These are phyloP conservation scores for Phytophthora boehmeriae DNA, from an alignment of 352 stramenopile genomes.

Conservation along the genomic window DNA sequence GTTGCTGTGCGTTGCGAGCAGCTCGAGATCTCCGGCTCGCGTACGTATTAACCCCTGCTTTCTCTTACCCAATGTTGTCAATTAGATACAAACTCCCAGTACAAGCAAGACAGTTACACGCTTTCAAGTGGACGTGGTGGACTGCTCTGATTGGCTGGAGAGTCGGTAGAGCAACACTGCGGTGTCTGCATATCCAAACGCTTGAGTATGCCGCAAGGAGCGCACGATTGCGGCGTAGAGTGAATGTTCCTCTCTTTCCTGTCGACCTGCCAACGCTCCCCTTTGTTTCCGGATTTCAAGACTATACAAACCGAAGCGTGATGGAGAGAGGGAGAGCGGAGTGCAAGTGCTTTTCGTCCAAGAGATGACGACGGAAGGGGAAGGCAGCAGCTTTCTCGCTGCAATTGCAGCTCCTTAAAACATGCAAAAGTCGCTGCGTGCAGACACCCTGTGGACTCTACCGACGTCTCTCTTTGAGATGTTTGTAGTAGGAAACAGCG, in stretches of 20 bases:
- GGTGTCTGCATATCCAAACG: too few species aligned
- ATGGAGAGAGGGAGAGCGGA: neutral
- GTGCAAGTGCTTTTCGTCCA: neutral
- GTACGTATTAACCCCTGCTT: conserved; percentile 71
- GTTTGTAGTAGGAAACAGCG: conserved; percentile 31
- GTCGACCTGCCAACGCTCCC: too few species aligned
- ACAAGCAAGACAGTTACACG: too few species aligned
- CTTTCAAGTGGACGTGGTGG: too few species aligned
- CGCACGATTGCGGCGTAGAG: too few species aligned
- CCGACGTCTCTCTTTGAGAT: conserved; percentile 23
- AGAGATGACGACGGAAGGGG: neutral
- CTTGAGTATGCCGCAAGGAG: too few species aligned
- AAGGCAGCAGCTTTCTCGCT: conserved; percentile 10
- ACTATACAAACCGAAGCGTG: neutral
- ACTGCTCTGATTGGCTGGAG: too few species aligned
- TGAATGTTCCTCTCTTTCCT: too few species aligned
- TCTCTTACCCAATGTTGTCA: too few species aligned
- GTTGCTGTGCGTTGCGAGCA: conserved; percentile 98
- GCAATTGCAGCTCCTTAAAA: conserved; percentile 51
- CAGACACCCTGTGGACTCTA: conserved; percentile 69
- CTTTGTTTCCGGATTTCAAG: neutral
- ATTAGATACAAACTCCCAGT: neutral
- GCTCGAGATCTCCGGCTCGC: conserved; percentile 98
- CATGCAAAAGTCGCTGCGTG: conserved; percentile 93
- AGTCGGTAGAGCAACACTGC: too few species aligned